Percentiles rank a stretch among this genome's conserved stretches.
Evolutionary conservation across 2,329 filamentous ascomycete species (phyloP).

Genomic region (Colletotrichum sojae): DNA sequence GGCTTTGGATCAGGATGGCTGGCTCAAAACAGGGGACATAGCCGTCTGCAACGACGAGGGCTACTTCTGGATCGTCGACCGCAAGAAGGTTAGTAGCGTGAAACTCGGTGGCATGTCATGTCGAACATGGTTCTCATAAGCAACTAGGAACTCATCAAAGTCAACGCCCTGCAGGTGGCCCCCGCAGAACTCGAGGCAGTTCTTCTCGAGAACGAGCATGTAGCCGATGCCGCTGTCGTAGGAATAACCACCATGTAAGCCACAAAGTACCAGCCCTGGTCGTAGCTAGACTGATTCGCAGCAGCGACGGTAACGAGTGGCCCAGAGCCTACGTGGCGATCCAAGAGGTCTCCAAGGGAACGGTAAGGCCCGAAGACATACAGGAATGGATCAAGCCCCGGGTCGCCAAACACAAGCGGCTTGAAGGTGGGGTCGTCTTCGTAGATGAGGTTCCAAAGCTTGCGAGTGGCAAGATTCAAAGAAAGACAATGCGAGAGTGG

Average conservation of each 20-base stretch:
- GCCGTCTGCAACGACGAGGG: constrained; percentile 62
- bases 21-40: constrained; percentile 73
- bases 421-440: constrained; percentile 67
- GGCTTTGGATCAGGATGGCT: constrained; percentile 64
- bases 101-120: not conserved
- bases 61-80: constrained; percentile 61
- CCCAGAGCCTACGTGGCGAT: constrained; percentile 67
- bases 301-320: constrained; percentile 62
- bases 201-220: constrained; percentile 63
- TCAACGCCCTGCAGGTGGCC: constrained; percentile 72
- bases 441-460: constrained; percentile 71
- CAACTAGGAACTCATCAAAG: constrained; percentile 69
- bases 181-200: constrained; percentile 70
- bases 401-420: constrained; percentile 66
- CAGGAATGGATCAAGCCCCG: constrained; percentile 60
- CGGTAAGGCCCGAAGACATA: constrained; percentile 66
- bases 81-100: constrained; percentile 59
- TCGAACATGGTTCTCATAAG: not conserved
- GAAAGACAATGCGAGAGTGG: constrained; percentile 70
- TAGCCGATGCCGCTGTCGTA: constrained; percentile 69
- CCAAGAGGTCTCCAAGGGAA: constrained; percentile 60
- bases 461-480: constrained; percentile 70
- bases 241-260: constrained; percentile 65
- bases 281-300: constrained; percentile 1
- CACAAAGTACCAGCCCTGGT: too few species aligned